Base-by-base conservation (phyloP, 371 early-diverging fungal species). In the Entomophthora muscae region DNA sequence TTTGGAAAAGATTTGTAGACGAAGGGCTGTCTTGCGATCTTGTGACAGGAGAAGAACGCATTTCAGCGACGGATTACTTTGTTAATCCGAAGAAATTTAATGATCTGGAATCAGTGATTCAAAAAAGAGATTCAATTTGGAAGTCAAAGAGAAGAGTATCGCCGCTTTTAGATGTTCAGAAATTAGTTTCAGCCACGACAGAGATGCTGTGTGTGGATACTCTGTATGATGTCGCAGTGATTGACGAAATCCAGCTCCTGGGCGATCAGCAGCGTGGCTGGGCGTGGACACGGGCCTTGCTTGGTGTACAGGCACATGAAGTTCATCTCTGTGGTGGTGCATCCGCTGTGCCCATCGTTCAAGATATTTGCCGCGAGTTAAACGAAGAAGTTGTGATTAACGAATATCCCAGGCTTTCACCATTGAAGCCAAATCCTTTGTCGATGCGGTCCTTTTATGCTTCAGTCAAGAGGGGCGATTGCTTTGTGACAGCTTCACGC, bases 241-340 rank as follows among this genome's bases (percentile, higher is more conserved):
- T 97, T n/a, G 97, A 97, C 69, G 97, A 97, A 69, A 96, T 95
- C 66, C 98, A 97, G 70, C 84, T 97, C 90, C 85, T 96, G 63
- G 79, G 78, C 0, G 94, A 96, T 69, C 72, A 72, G 7, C 73
- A 81, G 57, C 81, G 98, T 13, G 98, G 98, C 0, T 95, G 91
- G 93, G 96, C 95, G 12, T 97, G 96, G 95, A 91, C 94, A 21
- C 81, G 83, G 52, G 96, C 95, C 0, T 52, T 95, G 17, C 66
- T 95, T 22, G 66, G 81, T n/a, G 65, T 97, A 32, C 83, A 80
- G 10, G 95, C 95, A 0, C 67, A 79, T 12, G 93, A 91, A 66
- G 76, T 96, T 26, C 94, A 93, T 75, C 65, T 97, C 7, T 97
- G 97, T 65, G 98, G 98, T 3, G 98, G 96, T 67, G 81, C 84